A percentile compares a stretch with the other conserved stretches of the same genome.
Evolutionary conservation across 2,329 filamentous ascomycete genomes (phyloP).

Genomic region (Trichoderma atroviride): DNA sequence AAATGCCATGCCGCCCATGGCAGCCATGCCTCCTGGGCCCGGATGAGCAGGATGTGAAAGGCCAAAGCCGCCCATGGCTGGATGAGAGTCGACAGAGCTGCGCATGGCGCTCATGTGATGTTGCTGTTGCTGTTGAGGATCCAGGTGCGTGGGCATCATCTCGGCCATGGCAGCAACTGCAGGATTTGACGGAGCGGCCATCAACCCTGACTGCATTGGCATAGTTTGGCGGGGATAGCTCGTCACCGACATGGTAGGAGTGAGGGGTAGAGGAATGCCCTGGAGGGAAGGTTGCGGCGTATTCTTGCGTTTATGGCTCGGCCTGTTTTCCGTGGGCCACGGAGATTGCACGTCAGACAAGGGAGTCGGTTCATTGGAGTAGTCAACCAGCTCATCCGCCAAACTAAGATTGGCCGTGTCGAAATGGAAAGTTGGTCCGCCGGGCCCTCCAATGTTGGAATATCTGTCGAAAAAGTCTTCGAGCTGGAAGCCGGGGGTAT

Average conservation of each 20-base stretch:
- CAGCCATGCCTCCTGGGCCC: slow-evolving; percentile 9
- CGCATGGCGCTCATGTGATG: slow-evolving; percentile 39
- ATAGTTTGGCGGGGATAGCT: slow-evolving; percentile 45
- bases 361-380: slow-evolving; percentile 58
- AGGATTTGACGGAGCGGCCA: slow-evolving; percentile 44
- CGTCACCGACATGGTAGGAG: slow-evolving; percentile 36
- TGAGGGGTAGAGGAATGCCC: slow-evolving; percentile 36
- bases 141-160: slow-evolving; percentile 42
- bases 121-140: slow-evolving; percentile 37
- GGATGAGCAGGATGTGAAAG: slow-evolving; percentile 8
- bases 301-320: slow-evolving; percentile 55
- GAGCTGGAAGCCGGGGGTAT: slow-evolving; percentile 78
- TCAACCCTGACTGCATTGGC: slow-evolving; percentile 37
- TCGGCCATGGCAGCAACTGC: slow-evolving; percentile 45
- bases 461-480: slow-evolving; percentile 90
- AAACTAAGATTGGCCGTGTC: slow-evolving; percentile 76
- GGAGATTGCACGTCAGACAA: slow-evolving; percentile 53
- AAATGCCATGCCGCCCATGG: slow-evolving; percentile 22
- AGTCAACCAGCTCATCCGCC: slow-evolving; percentile 65
- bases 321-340: slow-evolving; percentile 40
- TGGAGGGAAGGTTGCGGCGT: slow-evolving; percentile 42
- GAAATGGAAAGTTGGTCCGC: slow-evolving; percentile 64
- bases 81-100: slow-evolving; percentile 27
- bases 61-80: slow-evolving; percentile 17
- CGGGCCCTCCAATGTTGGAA: slow-evolving; percentile 56